Conservation (phyloP, 73 alveolate species). For the Paramecium primaurelia region DNA sequence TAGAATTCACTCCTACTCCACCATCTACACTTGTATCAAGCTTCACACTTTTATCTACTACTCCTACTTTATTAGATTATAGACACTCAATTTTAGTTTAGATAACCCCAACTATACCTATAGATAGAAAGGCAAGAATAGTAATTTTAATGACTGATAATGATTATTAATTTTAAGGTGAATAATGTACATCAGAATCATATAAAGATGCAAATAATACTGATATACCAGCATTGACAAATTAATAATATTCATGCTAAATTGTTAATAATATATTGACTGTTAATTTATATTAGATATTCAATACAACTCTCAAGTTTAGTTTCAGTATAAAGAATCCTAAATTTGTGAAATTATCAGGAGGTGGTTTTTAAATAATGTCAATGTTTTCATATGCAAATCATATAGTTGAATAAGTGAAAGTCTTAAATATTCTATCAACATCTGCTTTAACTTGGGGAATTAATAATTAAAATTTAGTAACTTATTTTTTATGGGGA, state of each 20-base stretch:
- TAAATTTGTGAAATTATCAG: neutral
- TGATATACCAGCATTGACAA: neutral
- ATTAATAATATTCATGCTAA: neutral
- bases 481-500: neutral
- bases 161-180: constrained; percentile 27
- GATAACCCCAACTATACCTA: neutral
- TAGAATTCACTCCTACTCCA: constrained; percentile 37
- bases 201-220: neutral
- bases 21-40: neutral
- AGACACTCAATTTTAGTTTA: neutral
- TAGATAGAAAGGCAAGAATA: neutral
- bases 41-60: neutral
- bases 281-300: neutral
- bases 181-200: constrained; percentile 28
- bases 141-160: neutral
- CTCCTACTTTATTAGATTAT: constrained; percentile 25
- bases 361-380: constrained; percentile 31
- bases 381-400: constrained; percentile 14
- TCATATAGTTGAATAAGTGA: neutral
- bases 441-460: constrained; percentile 35
- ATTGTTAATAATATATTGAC: neutral
- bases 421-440: neutral
- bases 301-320: neutral
- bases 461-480: neutral
- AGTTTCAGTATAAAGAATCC: constrained; percentile 18